Evolutionary conservation across 2,329 filamentous ascomycete genomes (phyloP).

Genomic region (Ambrosiella xylebori): DNA sequence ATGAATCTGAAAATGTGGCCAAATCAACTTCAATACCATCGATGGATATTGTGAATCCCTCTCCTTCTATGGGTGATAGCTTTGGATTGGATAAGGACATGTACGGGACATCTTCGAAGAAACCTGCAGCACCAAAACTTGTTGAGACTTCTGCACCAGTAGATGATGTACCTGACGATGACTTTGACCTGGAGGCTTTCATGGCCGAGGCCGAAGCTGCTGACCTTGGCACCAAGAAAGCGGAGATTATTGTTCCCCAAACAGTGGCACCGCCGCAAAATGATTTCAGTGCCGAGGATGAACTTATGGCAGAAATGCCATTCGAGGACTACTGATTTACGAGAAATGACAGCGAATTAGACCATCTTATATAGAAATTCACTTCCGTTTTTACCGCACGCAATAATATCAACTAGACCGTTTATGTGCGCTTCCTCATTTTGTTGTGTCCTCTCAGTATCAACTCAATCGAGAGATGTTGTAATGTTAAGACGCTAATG

Average conservation of each 20-base stretch:
- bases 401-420: too few relatives aligned
- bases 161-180: constrained; percentile 21
- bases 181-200: constrained; percentile 31
- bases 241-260: constrained; percentile 10
- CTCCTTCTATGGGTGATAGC: neutral
- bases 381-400: too few relatives aligned
- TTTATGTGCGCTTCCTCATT: too few relatives aligned
- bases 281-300: constrained; percentile 45
- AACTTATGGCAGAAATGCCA: constrained; percentile 46
- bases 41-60: neutral
- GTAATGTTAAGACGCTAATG: neutral
- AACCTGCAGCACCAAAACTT: constrained; percentile 10
- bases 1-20: constrained; percentile 7
- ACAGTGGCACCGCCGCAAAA: constrained; percentile 16
- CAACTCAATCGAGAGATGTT: too few relatives aligned
- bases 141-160: neutral
- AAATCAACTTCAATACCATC: neutral
- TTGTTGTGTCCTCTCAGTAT: too few relatives aligned
- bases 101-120: constrained; percentile 35
- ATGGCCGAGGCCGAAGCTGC: constrained; percentile 31
- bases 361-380: too few relatives aligned
- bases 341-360: neutral
- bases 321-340: constrained; percentile 9
- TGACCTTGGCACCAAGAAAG: constrained; percentile 1
- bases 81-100: constrained; percentile 29